phyloP scores from a whole-genome alignment of 2,329 filamentous ascomycete species.

The Fusarium brachygibbosum region DNA sequence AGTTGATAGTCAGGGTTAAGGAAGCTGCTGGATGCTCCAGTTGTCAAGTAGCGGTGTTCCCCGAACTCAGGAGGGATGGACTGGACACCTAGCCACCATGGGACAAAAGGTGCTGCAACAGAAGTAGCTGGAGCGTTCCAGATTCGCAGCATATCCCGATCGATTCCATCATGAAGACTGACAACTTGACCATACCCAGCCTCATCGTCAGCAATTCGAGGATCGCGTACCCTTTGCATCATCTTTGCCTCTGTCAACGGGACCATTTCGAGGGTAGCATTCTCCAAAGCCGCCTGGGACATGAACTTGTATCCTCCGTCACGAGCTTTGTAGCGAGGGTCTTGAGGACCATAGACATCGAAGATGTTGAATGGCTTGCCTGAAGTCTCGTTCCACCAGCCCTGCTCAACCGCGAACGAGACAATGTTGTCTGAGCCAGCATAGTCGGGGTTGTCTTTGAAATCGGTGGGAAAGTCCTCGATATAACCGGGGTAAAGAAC shows the following conservation, averaged over 20 bases:
- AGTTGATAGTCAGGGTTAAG: conserved; percentile 46
- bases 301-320: conserved; percentile 47
- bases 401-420: conserved; percentile 42
- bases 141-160: conserved; percentile 39
- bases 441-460: conserved; percentile 21
- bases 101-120: conserved; percentile 40
- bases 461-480: conserved; percentile 42
- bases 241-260: conserved; percentile 42
- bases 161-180: conserved; percentile 30
- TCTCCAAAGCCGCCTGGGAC: conserved; percentile 42
- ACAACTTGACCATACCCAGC: conserved; percentile 44
- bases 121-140: conserved; percentile 43
- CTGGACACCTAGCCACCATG: conserved; percentile 43
- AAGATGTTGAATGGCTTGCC: conserved; percentile 45
- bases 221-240: conserved; percentile 42
- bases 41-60: conserved; percentile 43
- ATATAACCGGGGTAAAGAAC: conserved; percentile 44
- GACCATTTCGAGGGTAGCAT: conserved; percentile 39
- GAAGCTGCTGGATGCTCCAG: conserved; percentile 43
- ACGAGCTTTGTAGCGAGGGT: conserved; percentile 41
- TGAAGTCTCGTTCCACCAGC: conserved; percentile 42
- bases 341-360: conserved; percentile 39
- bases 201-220: conserved; percentile 43
- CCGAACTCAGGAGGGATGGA: conserved; percentile 42
- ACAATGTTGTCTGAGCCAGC: conserved; percentile 43